Evolutionary conservation across 2,329 filamentous ascomycete species (phyloP), one percentile per base, ranked within the genome.

Genomic region (Shiraia bambusicola): DNA sequence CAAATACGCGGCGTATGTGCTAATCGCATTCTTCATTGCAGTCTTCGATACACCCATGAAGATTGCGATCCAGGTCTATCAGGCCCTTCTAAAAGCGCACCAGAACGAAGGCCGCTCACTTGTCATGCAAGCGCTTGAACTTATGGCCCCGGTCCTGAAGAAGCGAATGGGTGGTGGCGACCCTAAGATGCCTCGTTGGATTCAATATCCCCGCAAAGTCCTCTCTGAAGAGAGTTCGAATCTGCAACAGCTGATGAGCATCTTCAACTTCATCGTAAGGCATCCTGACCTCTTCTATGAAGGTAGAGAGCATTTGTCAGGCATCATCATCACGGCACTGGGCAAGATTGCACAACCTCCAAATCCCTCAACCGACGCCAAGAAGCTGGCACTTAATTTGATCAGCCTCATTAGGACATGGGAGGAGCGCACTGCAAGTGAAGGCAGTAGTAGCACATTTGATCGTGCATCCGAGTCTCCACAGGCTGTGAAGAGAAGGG

Each of bases 11-110:
- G 91, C 93, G 2, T 98, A 98, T 59, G 92, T 96, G 4, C 83
- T 98, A 5, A 94, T 98, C 47, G 90, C 88, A 2, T 98, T 96
- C 69, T 98, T 98, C 72, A 96, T 98, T 58, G 88, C 89, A 0
- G 87, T 94, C 51, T 98, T 95, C 63, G 94, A 98, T 58, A 97
- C 93, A 0, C 94, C 93, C 0, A 80, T 88, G 10, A 98, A 97
- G 77, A 97, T 98, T 41, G 90, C 93, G 3, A 87, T 87, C 14
- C 92, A 97, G 66, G 91, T 98, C 15, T 98, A 98, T 63, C 84
- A 93, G 51, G 90, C 90, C 2, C 77, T 98, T 12, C 73, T 98
- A 16, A 87, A 89, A 68, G 91, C 92, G 1, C 95, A 95, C 63
- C 92, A 97, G 65, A 95, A 94, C 45, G 93, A 98, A 71, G 93